A percentile compares a stretch with the other conserved stretches of the same genome.
phyloP scores from a whole-genome alignment of 495 filamentous ascomycete genomes.

The Oidiodendron maius region DNA sequence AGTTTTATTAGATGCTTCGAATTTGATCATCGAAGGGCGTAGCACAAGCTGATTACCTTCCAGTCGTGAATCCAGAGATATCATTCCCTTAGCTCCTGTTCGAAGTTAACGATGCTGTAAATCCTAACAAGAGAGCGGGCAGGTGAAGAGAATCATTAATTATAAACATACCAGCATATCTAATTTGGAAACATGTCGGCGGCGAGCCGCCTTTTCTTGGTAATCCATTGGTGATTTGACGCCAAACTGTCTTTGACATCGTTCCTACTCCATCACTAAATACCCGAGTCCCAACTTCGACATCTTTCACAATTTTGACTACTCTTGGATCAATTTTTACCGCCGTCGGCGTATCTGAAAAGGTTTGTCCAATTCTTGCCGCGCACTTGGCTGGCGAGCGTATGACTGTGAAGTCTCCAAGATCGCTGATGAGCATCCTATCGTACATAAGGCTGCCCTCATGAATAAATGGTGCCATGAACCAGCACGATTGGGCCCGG shows the following conservation, averaged over 20 bases:
- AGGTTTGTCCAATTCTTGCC: constrained; percentile 77
- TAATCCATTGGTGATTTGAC: constrained; percentile 44
- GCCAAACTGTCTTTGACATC: constrained; percentile 34
- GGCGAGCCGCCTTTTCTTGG: constrained; percentile 31
- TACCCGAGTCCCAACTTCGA: constrained; percentile 36
- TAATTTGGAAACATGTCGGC: constrained; percentile 66
- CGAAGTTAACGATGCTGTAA: too few relatives aligned
- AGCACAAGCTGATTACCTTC: constrained; percentile 47
- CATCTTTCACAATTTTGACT: constrained; percentile 37
- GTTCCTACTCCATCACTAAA: constrained; percentile 80
- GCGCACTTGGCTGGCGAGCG: constrained; percentile 67
- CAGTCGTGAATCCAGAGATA: constrained; percentile 57
- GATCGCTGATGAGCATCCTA: constrained; percentile 45
- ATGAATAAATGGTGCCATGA: constrained; percentile 61
- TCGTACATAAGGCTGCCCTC: constrained; percentile 30
- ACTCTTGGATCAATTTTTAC: constrained; percentile 32
- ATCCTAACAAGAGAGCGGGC: neutral
- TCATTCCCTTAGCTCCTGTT: constrained; percentile 64
- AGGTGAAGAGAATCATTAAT: neutral
- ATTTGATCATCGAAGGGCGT: constrained; percentile 76
- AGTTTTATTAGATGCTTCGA: constrained; percentile 42
- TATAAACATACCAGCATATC: constrained; percentile 47
- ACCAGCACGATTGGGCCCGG: constrained; percentile 63
- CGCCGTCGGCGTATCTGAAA: constrained; percentile 64
- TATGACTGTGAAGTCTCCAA: constrained; percentile 63